These are phyloP conservation scores for Suhomyces emberorum DNA, from an alignment of 805 yeast species.

Conservation along the genomic window DNA sequence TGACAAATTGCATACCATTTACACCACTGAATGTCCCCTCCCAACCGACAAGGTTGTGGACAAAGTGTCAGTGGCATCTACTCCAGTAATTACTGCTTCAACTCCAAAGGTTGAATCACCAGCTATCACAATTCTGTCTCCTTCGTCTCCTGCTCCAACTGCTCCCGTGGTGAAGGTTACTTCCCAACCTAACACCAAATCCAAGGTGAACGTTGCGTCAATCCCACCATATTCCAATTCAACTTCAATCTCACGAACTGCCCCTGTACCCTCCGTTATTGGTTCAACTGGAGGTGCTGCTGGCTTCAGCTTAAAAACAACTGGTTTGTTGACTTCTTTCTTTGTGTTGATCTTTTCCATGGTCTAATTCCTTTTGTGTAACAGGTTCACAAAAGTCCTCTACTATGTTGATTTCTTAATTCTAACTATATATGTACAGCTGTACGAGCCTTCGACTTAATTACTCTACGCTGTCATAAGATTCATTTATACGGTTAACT, in stretches of 20 bases:
- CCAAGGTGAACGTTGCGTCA: background rate
- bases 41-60: too few species aligned
- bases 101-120: background rate
- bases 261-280: conserved; percentile 6
- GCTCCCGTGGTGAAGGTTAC: too few species aligned
- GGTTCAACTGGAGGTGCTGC: conserved; percentile 4
- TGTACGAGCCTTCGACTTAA: too few species aligned
- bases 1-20: too few species aligned
- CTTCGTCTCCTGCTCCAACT: conserved; percentile 13
- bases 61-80: conserved; percentile 1
- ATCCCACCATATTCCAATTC: too few species aligned
- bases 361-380: background rate
- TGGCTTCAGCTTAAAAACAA: background rate
- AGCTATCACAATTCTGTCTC: background rate
- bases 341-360: background rate
- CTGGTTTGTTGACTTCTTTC: conserved; percentile 1
- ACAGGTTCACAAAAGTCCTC: background rate
- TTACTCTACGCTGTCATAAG: too few species aligned
- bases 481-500: too few species aligned
- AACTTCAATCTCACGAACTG: background rate
- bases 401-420: too few species aligned
- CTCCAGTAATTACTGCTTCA: background rate
- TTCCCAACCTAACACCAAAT: conserved; percentile 7
- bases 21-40: too few species aligned
- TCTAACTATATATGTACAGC: too few species aligned